These are phyloP conservation scores for Clitopilus hobsonii DNA, from an alignment of 768 basidiomycete species.

Conservation along the genomic window DNA sequence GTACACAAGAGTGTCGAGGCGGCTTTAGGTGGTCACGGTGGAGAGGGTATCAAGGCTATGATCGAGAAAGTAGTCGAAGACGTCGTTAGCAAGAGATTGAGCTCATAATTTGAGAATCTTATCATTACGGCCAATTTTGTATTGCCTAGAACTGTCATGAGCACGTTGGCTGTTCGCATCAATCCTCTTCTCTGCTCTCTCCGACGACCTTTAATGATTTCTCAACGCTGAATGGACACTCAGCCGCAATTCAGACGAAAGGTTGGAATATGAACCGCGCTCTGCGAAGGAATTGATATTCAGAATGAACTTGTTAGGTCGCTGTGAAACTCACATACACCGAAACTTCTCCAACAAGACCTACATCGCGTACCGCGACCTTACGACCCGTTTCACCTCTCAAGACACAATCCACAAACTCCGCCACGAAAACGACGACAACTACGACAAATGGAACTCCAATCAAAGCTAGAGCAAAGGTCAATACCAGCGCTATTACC, in stretches of 20 bases:
- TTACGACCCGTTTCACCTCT: constrained; percentile 45
- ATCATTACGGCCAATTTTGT: background rate
- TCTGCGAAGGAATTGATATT: background rate
- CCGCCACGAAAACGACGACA: constrained; percentile 11
- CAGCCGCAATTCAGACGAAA: constrained; percentile 37
- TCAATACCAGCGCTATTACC: constrained; percentile 44
- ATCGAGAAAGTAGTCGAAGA: constrained; percentile 59
- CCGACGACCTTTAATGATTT: constrained; percentile 6
- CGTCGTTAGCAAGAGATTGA: constrained; percentile 25
- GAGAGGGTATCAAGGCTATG: constrained; percentile 38
- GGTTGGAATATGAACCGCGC: constrained; percentile 21
- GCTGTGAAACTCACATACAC: constrained; percentile 47
- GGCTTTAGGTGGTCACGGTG: constrained; percentile 53
- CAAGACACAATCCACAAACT: constrained; percentile 19
- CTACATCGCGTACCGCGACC: constrained; percentile 20
- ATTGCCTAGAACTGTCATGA: background rate
- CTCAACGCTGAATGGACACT: constrained; percentile 15
- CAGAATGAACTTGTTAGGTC: constrained; percentile 34
- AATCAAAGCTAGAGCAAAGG: constrained; percentile 53
- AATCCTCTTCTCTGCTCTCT: constrained; percentile 4
- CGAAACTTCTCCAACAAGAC: constrained; percentile 22
- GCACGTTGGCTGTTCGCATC: background rate
- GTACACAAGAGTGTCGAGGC: constrained; percentile 79
- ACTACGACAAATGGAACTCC: constrained; percentile 6
- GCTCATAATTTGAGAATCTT: background rate